Evolutionary conservation across 2,329 filamentous ascomycete genomes (phyloP).

Genomic region (Celoporthe dispersa): DNA sequence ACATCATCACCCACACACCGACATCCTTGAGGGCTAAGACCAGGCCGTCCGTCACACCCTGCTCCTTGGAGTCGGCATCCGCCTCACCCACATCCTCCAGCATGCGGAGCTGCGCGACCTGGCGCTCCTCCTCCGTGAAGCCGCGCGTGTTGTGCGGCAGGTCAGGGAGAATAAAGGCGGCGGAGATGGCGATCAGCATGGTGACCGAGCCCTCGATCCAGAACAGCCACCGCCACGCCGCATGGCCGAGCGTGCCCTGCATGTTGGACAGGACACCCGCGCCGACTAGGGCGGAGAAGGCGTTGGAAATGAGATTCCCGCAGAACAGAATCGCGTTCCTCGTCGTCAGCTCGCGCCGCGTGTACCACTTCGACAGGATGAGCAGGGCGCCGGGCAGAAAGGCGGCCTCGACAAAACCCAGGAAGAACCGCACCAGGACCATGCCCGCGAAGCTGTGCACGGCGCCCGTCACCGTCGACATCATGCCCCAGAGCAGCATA

Average conservation of each 20-base stretch:
- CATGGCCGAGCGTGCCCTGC: conserved; percentile 57
- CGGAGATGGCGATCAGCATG: conserved; percentile 51
- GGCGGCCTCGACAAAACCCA: conserved; percentile 67
- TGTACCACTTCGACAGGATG: conserved; percentile 71
- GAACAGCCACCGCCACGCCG: conserved; percentile 66
- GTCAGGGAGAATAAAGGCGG: conserved; percentile 57
- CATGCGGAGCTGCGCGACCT: conserved; percentile 59
- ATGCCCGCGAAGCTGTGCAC: conserved; percentile 58
- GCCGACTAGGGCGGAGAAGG: conserved; percentile 62
- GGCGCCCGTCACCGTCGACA: conserved; percentile 61
- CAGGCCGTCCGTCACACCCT: conserved; percentile 57
- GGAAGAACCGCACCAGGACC: conserved; percentile 60
- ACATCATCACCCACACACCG: conserved; percentile 68
- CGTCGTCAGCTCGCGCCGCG: conserved; percentile 58
- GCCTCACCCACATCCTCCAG: conserved; percentile 62
- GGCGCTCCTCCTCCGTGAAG: conserved; percentile 62
- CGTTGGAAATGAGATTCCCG: conserved; percentile 63
- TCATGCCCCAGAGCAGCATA: conserved; percentile 64
- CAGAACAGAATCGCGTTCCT: conserved; percentile 63
- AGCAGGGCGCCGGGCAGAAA: conserved; percentile 68
- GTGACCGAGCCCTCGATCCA: conserved; percentile 61
- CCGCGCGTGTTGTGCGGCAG: conserved; percentile 60
- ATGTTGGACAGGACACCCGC: conserved; percentile 64
- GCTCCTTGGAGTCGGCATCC: conserved; percentile 54
- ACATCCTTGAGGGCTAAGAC: conserved; percentile 63